Evolutionary conservation across 257 asterid genomes (phyloP).

Genomic region (Solanum chilense): DNA sequence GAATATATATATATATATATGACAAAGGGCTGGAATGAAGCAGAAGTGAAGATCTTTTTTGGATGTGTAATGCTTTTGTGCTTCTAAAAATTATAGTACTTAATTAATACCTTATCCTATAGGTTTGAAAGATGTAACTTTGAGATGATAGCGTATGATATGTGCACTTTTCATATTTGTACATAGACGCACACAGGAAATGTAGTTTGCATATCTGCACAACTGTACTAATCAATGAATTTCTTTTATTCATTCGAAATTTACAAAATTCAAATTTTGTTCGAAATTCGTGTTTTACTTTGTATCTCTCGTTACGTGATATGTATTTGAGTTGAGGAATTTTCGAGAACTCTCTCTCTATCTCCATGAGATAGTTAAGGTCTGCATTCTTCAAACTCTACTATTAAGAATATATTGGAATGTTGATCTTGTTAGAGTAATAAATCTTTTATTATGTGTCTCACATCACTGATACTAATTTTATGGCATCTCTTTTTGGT

Average conservation of each 20-base stretch:
- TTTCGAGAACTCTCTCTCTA: neutral
- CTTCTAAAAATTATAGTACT: neutral
- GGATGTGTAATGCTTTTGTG: neutral
- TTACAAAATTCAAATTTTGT: neutral
- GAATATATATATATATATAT: neutral
- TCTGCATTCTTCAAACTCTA: too few relatives aligned
- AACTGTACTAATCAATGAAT: neutral
- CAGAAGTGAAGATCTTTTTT: neutral
- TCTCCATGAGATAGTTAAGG: neutral
- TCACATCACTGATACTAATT: too few relatives aligned
- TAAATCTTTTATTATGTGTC: too few relatives aligned
- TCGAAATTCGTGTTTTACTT: neutral
- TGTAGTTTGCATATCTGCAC: neutral
- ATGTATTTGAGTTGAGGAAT: neutral
- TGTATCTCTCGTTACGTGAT: neutral
- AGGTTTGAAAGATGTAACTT: neutral
- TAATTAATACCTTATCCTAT: neutral
- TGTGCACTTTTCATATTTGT: neutral
- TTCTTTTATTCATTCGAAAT: neutral
- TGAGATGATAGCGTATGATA: neutral
- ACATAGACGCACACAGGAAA: neutral
- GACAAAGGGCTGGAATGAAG: neutral
- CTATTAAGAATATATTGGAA: neutral
- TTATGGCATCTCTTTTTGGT: too few relatives aligned
- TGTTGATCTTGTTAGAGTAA: neutral